These are phyloP conservation scores for Plantago coronopus DNA, from an alignment of 305 asterid genomes.

Conservation along the genomic window DNA sequence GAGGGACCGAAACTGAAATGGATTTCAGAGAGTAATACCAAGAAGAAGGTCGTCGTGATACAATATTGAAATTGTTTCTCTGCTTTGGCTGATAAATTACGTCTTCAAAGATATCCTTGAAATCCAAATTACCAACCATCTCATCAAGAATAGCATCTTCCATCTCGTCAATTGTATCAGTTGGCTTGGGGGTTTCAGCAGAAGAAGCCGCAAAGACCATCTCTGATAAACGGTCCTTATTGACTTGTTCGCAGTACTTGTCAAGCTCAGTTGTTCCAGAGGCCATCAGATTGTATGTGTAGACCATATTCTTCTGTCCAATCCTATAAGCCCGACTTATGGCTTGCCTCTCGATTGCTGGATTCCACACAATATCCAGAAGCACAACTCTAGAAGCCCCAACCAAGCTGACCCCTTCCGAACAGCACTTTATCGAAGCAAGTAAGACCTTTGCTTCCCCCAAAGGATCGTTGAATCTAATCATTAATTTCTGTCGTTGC, in stretches of 20 bases:
- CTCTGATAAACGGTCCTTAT: neutral
- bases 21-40: too few relatives aligned
- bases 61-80: neutral
- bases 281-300: neutral
- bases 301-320: slow-evolving; percentile 27
- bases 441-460: neutral
- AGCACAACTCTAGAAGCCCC: slow-evolving; percentile 5
- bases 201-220: neutral
- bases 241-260: neutral
- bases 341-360: neutral
- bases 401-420: neutral
- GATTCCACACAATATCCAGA: slow-evolving; percentile 1
- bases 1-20: too few relatives aligned
- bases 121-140: neutral
- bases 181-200: neutral
- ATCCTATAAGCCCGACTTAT: slow-evolving; percentile 1
- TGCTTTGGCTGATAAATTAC: neutral
- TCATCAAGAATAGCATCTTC: neutral
- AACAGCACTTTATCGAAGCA: neutral
- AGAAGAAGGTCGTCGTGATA: too few relatives aligned
- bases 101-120: neutral
- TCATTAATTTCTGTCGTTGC: neutral
- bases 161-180: neutral
- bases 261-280: neutral
- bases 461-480: neutral